Conservation (phyloP, 345 rosid species). For the Pistacia vera region DNA sequence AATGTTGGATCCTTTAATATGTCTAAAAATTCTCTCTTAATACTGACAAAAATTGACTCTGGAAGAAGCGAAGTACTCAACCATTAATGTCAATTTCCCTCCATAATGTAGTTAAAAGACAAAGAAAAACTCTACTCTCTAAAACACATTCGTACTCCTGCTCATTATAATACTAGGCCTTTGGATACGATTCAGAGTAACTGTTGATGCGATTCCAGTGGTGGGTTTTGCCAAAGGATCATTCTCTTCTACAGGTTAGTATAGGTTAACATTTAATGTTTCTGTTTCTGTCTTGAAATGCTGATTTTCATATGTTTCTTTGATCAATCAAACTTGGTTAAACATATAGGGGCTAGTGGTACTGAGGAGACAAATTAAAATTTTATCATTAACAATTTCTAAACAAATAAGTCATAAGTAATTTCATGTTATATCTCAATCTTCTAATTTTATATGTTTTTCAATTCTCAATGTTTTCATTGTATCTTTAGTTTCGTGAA, state of each 20-base stretch:
- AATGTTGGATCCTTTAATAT: no score
- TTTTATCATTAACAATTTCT: no score
- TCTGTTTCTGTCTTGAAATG: neutral
- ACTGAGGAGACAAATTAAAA: no score
- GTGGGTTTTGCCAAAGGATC: neutral
- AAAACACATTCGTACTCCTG: neutral
- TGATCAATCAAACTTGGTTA: no score
- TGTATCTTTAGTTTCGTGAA: neutral
- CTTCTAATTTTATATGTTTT: neutral
- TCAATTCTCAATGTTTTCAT: neutral
- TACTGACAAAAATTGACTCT: no score
- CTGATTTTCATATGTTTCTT: neutral
- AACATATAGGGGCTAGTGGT: no score
- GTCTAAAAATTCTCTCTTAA: no score
- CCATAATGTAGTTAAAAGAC: neutral
- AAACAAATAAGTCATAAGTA: no score
- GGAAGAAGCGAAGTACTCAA: neutral
- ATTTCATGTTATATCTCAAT: no score
- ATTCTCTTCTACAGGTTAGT: neutral
- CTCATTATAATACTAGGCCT: neutral
- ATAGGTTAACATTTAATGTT: neutral
- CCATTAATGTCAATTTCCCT: neutral
- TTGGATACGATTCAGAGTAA: neutral
- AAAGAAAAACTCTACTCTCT: no score
- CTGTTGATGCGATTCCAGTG: neutral